Evolutionary conservation across 768 basidiomycete genomes (phyloP).

Genomic region (Rhizopogon roseolus): DNA sequence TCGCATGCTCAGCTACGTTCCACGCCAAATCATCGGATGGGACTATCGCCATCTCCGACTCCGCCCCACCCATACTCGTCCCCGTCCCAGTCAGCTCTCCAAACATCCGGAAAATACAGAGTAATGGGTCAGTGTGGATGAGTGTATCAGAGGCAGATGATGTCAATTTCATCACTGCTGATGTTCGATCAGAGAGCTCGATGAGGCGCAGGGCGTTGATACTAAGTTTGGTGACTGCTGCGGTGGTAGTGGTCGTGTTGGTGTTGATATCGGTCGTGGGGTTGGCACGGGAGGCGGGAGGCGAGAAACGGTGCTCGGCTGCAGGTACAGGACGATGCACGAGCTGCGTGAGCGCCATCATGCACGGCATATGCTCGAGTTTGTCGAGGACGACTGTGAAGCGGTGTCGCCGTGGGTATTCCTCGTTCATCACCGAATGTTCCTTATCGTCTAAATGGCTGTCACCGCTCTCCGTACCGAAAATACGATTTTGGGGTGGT

Average conservation of each 20-base stretch:
- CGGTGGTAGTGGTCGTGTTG: no score
- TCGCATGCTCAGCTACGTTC: slow-evolving; percentile 66
- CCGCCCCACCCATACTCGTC: slow-evolving; percentile 36
- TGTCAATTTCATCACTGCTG: slow-evolving; percentile 54
- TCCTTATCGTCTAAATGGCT: slow-evolving; percentile 1
- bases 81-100: slow-evolving; percentile 62
- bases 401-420: slow-evolving; percentile 42
- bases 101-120: slow-evolving; percentile 74
- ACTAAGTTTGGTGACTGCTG: slow-evolving; percentile 24
- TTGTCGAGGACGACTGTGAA: slow-evolving; percentile 89
- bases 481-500: slow-evolving; percentile 15
- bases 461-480: slow-evolving; percentile 30
- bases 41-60: slow-evolving; percentile 47
- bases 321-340: slow-evolving; percentile 41
- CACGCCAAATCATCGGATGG: slow-evolving; percentile 68
- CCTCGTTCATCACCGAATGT: slow-evolving; percentile 7
- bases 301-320: neutral
- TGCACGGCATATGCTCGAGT: slow-evolving; percentile 81
- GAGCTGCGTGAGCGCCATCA: slow-evolving; percentile 88
- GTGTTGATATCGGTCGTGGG: neutral
- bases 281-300: neutral
- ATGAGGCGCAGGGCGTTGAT: slow-evolving; percentile 82
- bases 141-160: slow-evolving; percentile 64
- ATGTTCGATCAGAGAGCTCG: slow-evolving; percentile 68
- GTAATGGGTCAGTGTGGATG: slow-evolving; percentile 65